Conservation (phyloP, 1,139 yeast species). For the Suhomyces taliae region DNA sequence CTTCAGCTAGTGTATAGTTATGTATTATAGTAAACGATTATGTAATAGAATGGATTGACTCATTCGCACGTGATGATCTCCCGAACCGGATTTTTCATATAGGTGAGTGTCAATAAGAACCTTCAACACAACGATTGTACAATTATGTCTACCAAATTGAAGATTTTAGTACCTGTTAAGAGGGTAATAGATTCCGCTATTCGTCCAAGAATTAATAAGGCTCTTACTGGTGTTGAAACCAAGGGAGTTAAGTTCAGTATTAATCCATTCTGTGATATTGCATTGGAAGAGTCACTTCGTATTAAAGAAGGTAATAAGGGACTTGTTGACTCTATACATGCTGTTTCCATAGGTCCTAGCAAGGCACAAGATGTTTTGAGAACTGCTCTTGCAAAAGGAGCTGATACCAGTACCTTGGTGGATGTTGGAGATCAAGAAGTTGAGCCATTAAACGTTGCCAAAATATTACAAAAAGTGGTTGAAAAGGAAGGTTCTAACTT, state of each 20-base stretch:
- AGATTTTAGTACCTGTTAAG: constrained; percentile 90
- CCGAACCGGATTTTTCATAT: constrained; percentile 9
- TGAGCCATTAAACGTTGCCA: constrained; percentile 92
- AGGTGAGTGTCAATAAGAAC: neutral
- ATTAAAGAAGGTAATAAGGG: constrained; percentile 68
- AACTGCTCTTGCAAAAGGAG: constrained; percentile 93
- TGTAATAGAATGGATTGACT: neutral
- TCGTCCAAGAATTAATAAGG: constrained; percentile 87
- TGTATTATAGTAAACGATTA: constrained; percentile 2
- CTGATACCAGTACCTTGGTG: constrained; percentile 78
- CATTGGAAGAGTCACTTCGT: constrained; percentile 86
- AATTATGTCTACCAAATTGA: constrained; percentile 52
- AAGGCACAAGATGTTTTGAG: constrained; percentile 88
- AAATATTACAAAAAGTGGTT: constrained; percentile 72
- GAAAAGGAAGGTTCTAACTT: constrained; percentile 72
- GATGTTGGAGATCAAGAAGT: constrained; percentile 72
- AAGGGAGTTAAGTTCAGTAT: constrained; percentile 91
- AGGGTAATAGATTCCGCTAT: constrained; percentile 93
- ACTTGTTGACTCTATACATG: constrained; percentile 81
- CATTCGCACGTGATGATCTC: neutral
- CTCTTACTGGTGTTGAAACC: constrained; percentile 83
- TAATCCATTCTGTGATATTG: constrained; percentile 97
- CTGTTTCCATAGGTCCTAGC: constrained; percentile 87
- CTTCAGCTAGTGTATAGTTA: constrained; percentile 7
- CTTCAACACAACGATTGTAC: neutral